These are phyloP conservation scores for Triticum monococcum DNA, from an alignment of 176 grass and related monocot genomes.

Conservation along the genomic window DNA sequence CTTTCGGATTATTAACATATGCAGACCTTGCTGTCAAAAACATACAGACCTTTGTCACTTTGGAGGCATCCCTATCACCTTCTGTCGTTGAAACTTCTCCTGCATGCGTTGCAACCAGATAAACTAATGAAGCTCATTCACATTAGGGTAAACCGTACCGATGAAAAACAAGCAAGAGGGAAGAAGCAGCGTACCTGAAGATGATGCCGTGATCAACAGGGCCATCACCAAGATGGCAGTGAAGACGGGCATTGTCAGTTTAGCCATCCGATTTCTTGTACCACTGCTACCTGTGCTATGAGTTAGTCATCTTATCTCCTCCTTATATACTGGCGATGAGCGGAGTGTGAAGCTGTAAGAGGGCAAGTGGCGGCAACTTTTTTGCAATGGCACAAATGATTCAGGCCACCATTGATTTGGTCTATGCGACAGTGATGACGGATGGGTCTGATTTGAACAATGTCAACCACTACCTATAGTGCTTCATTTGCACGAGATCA, in stretches of 20 bases:
- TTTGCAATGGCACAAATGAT: not conserved
- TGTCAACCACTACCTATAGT: not conserved
- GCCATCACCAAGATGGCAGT: constrained; percentile 20
- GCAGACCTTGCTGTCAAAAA: no score
- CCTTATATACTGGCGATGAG: not conserved
- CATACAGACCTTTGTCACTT: constrained; percentile 23
- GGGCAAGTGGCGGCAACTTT: not conserved
- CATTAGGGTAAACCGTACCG: not conserved
- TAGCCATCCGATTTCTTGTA: not conserved
- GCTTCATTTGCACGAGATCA: no score
- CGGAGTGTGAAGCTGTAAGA: no score
- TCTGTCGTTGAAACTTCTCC: not conserved
- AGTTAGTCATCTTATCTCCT: not conserved
- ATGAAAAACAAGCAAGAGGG: not conserved
- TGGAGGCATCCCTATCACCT: not conserved
- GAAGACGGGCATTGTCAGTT: not conserved
- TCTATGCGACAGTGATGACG: not conserved
- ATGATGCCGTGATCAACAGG: constrained; percentile 17
- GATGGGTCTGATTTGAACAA: not conserved
- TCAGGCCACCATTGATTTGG: not conserved
- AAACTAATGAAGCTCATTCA: not conserved
- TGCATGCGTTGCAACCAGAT: not conserved
- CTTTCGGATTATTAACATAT: not conserved
- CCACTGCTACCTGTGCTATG: not conserved
- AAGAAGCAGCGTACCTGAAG: constrained; percentile 28